Base-by-base conservation (phyloP, 2,329 filamentous ascomycete species). In the Diplodia seriata region DNA sequence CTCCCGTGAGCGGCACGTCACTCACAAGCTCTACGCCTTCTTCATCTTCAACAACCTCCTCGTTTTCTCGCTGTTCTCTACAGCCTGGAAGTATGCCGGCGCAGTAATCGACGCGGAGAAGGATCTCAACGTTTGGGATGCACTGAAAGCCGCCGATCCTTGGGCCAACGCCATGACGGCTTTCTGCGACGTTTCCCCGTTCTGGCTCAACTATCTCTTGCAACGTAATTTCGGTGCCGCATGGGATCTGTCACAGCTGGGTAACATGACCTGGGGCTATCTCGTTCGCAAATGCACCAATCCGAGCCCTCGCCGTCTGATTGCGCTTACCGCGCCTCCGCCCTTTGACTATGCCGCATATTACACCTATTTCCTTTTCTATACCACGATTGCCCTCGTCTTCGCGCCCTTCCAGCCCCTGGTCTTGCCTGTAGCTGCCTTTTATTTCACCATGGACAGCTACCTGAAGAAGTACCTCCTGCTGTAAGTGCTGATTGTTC, bases 301-400 rank as follows among this genome's bases (percentile, higher is more conserved):
- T 70, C 94, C 94, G 3, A 98, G 95, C 2, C 95, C 95, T 5
- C 87, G 95, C 72, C 91, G 97, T 77, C 84, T 95, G 72, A 98
- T 98, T 72, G 92, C 97, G 78, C 87, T 95, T 75, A 97, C 94
- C 0, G 95, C 95, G 3, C 95, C 95, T 1, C 94, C 92, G 2
- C 85, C 92, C 0, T 97, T 99, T 77, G 94, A 98, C 73, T 98
- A 97, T 75, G 93, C 95, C 68, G 93, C 89, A 73, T 98, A 98
- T 81, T 99, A 97, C 85, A 98, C 97, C 79, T 98, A 97, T 78
- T 97, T 97, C 79, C 84, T 98, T 36, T 99, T 92, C 81, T 99
- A 98, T 81, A 85, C 91, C 29, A 97, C 94, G 0, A 91, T 98
- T 38, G 91, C 93, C 0, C 84, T 99, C 18, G 93, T 90, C 74